phyloP scores from a whole-genome alignment of 148 eudicot genomes.

The Cornus florida region DNA sequence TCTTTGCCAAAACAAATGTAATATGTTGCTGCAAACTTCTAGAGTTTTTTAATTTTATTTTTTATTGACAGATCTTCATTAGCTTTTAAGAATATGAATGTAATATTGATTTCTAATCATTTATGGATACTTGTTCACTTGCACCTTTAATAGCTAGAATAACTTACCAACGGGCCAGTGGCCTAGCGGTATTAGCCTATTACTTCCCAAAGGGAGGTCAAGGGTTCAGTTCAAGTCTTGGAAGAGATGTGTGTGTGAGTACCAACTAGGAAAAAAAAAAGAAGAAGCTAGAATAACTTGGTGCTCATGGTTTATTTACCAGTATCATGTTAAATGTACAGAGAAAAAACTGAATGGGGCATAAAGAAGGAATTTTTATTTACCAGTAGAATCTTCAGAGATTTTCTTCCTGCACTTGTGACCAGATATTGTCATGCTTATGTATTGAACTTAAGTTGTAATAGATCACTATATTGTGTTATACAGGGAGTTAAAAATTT shows the following conservation, averaged over 20 bases:
- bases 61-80: neutral
- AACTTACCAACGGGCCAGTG: too few relatives aligned
- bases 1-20: neutral
- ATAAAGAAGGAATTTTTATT: neutral
- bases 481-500: conserved; percentile 74
- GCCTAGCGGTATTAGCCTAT: too few relatives aligned
- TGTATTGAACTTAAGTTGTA: neutral
- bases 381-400: neutral
- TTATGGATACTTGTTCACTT: neutral
- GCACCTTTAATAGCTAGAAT: neutral
- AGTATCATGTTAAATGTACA: neutral
- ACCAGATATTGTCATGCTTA: conserved; percentile 5
- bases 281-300: neutral
- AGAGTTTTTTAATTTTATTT: neutral
- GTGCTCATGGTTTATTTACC: neutral
- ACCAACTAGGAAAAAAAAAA: too few relatives aligned
- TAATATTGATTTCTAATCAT: neutral
- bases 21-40: neutral
- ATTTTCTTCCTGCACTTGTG: neutral
- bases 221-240: too few relatives aligned
- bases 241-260: too few relatives aligned
- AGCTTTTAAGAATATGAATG: neutral
- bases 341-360: neutral
- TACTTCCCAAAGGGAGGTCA: too few relatives aligned
- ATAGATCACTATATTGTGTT: conserved; percentile 2